Percentiles rank a stretch among this genome's conserved stretches.
Conservation (phyloP, 441 rosid genomes). For the Biscutella laevigata region DNA sequence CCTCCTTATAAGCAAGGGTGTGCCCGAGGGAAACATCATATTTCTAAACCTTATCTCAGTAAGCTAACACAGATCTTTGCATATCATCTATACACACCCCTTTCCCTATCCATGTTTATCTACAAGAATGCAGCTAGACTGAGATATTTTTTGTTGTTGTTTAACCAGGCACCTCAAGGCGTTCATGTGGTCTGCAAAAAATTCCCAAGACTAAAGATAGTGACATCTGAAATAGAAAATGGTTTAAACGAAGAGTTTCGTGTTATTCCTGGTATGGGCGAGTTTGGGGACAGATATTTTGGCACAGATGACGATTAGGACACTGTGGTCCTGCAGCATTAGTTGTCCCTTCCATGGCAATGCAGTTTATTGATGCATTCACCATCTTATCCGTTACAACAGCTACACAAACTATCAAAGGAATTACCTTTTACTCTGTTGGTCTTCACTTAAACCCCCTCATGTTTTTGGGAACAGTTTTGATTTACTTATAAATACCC, state of each 20-base stretch:
- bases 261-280: conserved; percentile 95
- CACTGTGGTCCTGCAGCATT: conserved; percentile 19
- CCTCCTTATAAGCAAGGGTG: conserved; percentile 83
- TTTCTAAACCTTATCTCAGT: conserved; percentile 37
- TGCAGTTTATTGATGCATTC: conserved; percentile 13
- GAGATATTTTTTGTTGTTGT: conserved; percentile 6
- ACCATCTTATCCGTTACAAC: conserved; percentile 13
- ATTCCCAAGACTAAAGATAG: conserved; percentile 85
- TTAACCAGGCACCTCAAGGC: conserved; percentile 92
- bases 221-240: conserved; percentile 84
- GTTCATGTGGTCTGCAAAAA: conserved; percentile 91
- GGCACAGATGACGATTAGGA: conserved; percentile 77
- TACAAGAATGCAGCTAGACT: conserved; percentile 13
- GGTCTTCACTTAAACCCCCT: conserved; percentile 10
- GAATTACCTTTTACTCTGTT: conserved; percentile 14
- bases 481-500: conserved; percentile 17
- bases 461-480: conserved; percentile 23
- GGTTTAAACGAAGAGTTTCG: conserved; percentile 85
- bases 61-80: conserved; percentile 14
- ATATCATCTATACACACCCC: not conserved
- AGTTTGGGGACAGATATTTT: conserved; percentile 93
- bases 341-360: conserved; percentile 15
- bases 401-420: conserved; percentile 11
- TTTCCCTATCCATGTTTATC: conserved; percentile 17
- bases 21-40: conserved; percentile 81